Evolutionary conservation across 768 basidiomycete genomes (phyloP).

Genomic region (Imleria badia): DNA sequence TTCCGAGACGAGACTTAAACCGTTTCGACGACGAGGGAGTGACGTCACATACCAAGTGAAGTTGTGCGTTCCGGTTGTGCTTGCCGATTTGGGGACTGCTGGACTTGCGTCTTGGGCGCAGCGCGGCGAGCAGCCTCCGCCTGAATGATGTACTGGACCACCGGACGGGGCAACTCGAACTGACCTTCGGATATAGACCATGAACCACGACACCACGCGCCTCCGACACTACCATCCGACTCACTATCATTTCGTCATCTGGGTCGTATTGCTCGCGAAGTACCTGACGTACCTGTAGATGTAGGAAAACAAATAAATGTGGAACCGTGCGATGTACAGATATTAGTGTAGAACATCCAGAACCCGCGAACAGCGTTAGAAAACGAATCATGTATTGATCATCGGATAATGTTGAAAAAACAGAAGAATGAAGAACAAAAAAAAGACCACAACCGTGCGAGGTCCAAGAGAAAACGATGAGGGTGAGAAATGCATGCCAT

Average conservation of each 20-base stretch:
- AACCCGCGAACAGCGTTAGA: constrained; percentile 27
- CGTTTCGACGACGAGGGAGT: constrained; percentile 31
- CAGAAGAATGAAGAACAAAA: no score
- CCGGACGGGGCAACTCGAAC: neutral
- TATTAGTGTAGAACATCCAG: constrained; percentile 31
- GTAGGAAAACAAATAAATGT: constrained; percentile 19
- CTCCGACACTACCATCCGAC: neutral
- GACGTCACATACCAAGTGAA: constrained; percentile 33
- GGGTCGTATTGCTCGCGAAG: constrained; percentile 22
- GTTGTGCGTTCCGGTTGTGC: constrained; percentile 9
- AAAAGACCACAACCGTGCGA: constrained; percentile 11
- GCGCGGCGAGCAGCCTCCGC: constrained; percentile 38
- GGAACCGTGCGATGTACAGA: constrained; percentile 25
- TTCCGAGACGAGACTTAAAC: constrained; percentile 28
- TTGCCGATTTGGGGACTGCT: constrained; percentile 22
- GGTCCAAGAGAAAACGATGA: constrained; percentile 13
- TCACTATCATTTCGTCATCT: constrained; percentile 10
- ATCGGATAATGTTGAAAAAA: constrained; percentile 1
- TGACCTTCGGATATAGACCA: constrained; percentile 75
- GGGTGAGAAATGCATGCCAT: constrained; percentile 18
- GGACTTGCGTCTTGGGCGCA: constrained; percentile 17
- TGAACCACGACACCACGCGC: constrained; percentile 78
- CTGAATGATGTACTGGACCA: constrained; percentile 45
- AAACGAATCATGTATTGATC: constrained; percentile 17
- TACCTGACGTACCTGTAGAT: constrained; percentile 24